Evolutionary conservation across 495 filamentous ascomycete genomes (phyloP).

Genomic region (Annulohypoxylon stygium): DNA sequence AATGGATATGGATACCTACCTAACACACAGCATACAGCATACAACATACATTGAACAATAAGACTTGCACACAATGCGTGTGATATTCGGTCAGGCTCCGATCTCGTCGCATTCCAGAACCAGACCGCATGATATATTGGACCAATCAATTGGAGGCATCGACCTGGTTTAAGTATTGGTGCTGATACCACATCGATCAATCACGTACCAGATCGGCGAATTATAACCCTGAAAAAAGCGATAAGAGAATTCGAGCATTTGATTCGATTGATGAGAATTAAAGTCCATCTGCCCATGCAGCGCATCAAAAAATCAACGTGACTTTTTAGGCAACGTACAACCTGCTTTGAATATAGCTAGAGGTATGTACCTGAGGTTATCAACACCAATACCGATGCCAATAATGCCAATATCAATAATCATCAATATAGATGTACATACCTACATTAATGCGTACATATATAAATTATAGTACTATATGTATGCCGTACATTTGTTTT

Average conservation of each 20-base stretch:
- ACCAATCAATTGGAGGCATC: slow-evolving; percentile 34
- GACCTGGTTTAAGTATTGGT: slow-evolving; percentile 40
- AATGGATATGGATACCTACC: not conserved
- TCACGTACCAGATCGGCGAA: slow-evolving; percentile 45
- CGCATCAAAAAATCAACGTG: slow-evolving; percentile 26
- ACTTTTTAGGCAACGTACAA: slow-evolving; percentile 15
- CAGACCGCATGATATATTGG: slow-evolving; percentile 38
- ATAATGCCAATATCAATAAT: no score
- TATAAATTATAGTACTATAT: not conserved
- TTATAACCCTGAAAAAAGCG: slow-evolving; percentile 35
- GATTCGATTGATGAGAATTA: slow-evolving; percentile 28
- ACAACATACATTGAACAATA: not conserved
- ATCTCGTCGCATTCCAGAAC: slow-evolving; percentile 45
- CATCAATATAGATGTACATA: not conserved
- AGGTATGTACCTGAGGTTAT: not conserved
- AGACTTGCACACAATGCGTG: slow-evolving; percentile 16
- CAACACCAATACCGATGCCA: not conserved
- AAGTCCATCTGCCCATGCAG: slow-evolving; percentile 21
- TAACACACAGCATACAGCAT: not conserved
- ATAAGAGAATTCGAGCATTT: slow-evolving; percentile 33
- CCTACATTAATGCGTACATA: not conserved
- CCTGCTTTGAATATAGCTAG: not conserved
- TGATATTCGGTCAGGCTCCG: slow-evolving; percentile 47
- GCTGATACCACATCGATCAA: slow-evolving; percentile 44
- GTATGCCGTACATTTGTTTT: not conserved